Evolutionary conservation across 495 filamentous ascomycete species (phyloP), one percentile per base, ranked within the genome.

Genomic region (Hypoxylon trugodes): DNA sequence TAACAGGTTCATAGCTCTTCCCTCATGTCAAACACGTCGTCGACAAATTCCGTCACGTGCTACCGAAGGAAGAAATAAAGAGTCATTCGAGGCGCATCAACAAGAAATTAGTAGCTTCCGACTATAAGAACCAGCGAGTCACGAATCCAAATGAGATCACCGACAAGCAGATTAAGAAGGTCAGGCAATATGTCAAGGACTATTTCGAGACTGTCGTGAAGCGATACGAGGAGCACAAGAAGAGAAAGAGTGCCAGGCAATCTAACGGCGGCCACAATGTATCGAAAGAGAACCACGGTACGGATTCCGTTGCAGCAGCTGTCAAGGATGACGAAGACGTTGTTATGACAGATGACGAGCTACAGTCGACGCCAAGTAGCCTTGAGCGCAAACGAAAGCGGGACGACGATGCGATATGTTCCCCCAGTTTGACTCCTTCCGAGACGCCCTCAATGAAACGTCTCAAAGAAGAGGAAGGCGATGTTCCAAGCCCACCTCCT

Each of bases 51-150:
- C 89, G 87, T 57, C 81, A 88, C 64, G 91, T 92, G 76, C 84
- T 97, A 12, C 89, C 90, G 2, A 92, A 88, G 60, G 92, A 96
- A 5, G 89, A 96, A 65, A 70, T 97, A 4, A 97, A 97, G 75
- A 86, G 89, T 45, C 89, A 93, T 61, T 89, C 87, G 3, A 95
- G 94, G 74, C 91, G 96, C 73, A 86, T 93, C 13, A 86, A 87
- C 54, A 96, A 94, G 73, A 96, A 92, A 70, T 81, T 97, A 22
- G 92, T 96, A 24, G 85, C 88, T 21, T 91, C 90, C 0, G 93
- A 97, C 69, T 97, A 89, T 78, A 96, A 96, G 74, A 86, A 93
- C 65, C 83, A 85, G 35, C 87, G 90, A 2, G 92, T 97, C 7
- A 81, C 87, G 16, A 89, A 97, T 66, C 93, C 92, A 3, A 91